Conservation (phyloP, 306 rosid species). For the Medicago lupulina region DNA sequence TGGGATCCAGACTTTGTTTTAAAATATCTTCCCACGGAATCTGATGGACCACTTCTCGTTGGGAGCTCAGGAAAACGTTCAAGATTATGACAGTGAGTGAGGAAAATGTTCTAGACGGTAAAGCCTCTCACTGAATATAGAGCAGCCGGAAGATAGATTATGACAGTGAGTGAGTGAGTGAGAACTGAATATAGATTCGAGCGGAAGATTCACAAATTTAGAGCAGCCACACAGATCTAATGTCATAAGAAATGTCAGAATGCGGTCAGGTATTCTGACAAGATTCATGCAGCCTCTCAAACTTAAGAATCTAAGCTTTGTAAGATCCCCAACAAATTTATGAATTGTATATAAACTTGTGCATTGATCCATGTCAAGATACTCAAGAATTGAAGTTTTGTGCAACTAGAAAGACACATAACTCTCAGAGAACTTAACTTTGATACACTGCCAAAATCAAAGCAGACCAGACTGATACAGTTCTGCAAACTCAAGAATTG, state of each 20-base stretch:
- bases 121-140: background rate
- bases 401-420: slow-evolving; percentile 23
- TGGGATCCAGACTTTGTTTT: background rate
- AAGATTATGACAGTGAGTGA: background rate
- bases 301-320: slow-evolving; percentile 4
- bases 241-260: background rate
- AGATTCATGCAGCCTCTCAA: background rate
- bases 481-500: slow-evolving; percentile 12
- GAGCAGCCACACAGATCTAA: background rate
- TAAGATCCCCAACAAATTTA: background rate
- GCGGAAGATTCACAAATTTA: background rate
- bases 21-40: background rate
- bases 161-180: too few species aligned
- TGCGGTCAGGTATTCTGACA: background rate
- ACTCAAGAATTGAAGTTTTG: slow-evolving; percentile 23
- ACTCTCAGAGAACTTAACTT: slow-evolving; percentile 9
- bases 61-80: background rate
- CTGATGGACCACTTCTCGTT: background rate
- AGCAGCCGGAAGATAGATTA: too few species aligned
- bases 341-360: background rate
- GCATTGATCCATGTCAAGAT: slow-evolving; percentile 34
- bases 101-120: background rate
- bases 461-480: slow-evolving; percentile 17
- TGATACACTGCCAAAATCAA: background rate
- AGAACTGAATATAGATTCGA: background rate